Evolutionary conservation across 2,329 filamentous ascomycete species (phyloP), one percentile per base, ranked within the genome.

Genomic region (Purpureocillium lavendulum): DNA sequence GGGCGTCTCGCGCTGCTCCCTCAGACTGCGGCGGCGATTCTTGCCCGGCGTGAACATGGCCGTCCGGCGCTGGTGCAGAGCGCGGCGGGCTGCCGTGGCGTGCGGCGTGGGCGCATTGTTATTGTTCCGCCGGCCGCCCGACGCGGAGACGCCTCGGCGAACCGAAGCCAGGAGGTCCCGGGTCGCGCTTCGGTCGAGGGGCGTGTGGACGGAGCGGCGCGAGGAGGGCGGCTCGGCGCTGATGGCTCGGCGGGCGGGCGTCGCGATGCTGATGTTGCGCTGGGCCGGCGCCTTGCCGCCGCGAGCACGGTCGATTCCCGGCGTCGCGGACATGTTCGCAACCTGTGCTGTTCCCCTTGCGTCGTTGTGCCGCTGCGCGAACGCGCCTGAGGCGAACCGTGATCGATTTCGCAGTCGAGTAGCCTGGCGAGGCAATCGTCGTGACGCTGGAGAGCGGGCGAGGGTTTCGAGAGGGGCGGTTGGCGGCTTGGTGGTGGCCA

Each of bases 21-120:
- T 69, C 37, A 73, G 52, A 51, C 77, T 81, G 48, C 69, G 70
- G n/a, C 78, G 67, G 15, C 73, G 69, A 39, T 70, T 69, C 45
- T 71, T 71, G 14, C 75, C 76, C 0, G 78, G 78, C 0, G 78
- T 82, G 45, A 79, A 69, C 35, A 77, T 63, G 35, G 74, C 74
- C 3, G 72, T 70, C 32, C 78, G 71, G 5, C 77, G 73, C 45
- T 72, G 68, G 47, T 80, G 70, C 38, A 81, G 65, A 26, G 76
- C 70, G 34, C 73, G 67, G 35, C 70, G 70, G 33, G 78, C 78
- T 10, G 77, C 77, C 48, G 71, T 72, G 35, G 72, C 76, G 53
- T 82, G 78, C 0, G 78, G 78, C 14, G 78, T 82, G 3, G 68
- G 62, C 11, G 64, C 62, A 55, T 67, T 64, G 45, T 26, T 26